Conservation (phyloP, 345 rosid species). For the Linum usitatissimum region DNA sequence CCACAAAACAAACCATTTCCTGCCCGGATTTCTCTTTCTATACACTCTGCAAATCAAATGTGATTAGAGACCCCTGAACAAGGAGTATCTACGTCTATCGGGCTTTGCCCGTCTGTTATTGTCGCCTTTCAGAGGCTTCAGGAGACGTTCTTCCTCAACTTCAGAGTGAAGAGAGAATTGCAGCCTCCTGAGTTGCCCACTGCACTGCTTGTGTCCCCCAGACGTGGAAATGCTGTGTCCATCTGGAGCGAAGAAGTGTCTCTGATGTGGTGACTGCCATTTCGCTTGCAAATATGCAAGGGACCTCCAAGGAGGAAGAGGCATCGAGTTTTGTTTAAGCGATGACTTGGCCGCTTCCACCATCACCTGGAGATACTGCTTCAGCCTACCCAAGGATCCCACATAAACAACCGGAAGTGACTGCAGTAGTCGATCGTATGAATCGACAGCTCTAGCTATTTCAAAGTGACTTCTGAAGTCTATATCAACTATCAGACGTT, state of each 20-base stretch:
- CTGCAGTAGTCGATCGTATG: constrained; percentile 62
- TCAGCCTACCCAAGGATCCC: constrained; percentile 51
- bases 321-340: constrained; percentile 85
- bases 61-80: background rate
- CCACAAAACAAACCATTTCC: too few species aligned
- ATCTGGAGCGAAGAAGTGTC: constrained; percentile 32
- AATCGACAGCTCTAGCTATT: constrained; percentile 86
- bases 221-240: constrained; percentile 10
- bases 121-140: constrained; percentile 41
- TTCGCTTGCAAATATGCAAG: constrained; percentile 71
- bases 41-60: constrained; percentile 18
- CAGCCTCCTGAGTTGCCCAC: constrained; percentile 55
- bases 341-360: constrained; percentile 75
- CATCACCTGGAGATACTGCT: constrained; percentile 77
- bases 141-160: constrained; percentile 36
- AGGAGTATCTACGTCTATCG: constrained; percentile 34
- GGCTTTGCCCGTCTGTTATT: constrained; percentile 36
- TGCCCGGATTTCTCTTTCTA: constrained; percentile 7
- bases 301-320: constrained; percentile 96
- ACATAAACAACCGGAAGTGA: constrained; percentile 68
- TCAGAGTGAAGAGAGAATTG: constrained; percentile 49
- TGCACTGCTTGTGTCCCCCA: constrained; percentile 43
- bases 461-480: constrained; percentile 91
- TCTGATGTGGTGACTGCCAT: constrained; percentile 63
- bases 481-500: constrained; percentile 67